Evolutionary conservation across 2,329 filamentous ascomycete species (phyloP), one percentile per base, ranked within the genome.

Genomic region (Lasiodiplodia citricola): DNA sequence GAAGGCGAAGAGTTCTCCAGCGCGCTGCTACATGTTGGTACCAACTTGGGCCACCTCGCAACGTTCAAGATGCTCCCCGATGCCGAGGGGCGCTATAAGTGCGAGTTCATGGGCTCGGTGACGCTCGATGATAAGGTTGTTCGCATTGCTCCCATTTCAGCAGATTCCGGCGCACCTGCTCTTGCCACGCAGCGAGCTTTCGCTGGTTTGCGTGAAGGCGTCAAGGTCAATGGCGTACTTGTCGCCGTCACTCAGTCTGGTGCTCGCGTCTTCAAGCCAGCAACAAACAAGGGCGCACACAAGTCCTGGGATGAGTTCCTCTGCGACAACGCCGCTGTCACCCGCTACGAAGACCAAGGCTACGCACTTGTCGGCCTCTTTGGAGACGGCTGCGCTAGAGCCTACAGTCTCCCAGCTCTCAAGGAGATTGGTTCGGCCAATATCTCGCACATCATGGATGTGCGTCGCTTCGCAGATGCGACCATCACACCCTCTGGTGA

Each of bases 1-100:
- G 96, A 98, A 54, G 92, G 91, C n/a, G 95, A 98, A 76, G 87
- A 93, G 72, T 99, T 97, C 78, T 98, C 96, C 1, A 97, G 94
- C 75, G 97, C 99, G 68, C 89, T 91, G 69, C 92, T 96, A 72
- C 96, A 98, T 73, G 92, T 96, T 2, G 96, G 96, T 23, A 98
- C 96, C 0, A 94, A 91, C 72, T 80, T 89, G 37, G 96, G 96
- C 51, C 93, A 92, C 74, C 83, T 98, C 21, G 89, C 90, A 7
- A 98, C 95, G 0, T 95, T 98, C 82, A 97, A 97, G 81, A 85
- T 99, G 25, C 82, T 98, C 2, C 96, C 96, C 0, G 86, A 90
- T 16, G 75, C 82, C 11, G 87, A 87, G 66, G 87, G 90, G 4
- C 86, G 89, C 13, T 98, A 97, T 78, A 85, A 87, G 13, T 92